Evolutionary conservation across 1,284 basidiomycete species (phyloP).

Genomic region (Puccinia hordei): DNA sequence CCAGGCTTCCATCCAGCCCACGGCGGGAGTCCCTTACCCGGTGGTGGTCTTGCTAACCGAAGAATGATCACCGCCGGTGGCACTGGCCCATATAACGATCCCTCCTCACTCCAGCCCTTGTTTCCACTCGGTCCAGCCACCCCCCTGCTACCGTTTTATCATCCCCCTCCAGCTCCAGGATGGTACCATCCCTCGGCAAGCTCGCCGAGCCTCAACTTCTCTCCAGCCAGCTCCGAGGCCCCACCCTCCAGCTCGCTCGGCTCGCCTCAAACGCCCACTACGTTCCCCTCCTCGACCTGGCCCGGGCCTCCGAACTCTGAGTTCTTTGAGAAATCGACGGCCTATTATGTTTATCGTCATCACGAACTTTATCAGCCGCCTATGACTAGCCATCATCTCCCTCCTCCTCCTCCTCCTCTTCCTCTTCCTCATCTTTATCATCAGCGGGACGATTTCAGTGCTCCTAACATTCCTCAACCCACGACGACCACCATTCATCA

Average conservation of each 20-base stretch:
- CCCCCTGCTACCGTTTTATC: neutral
- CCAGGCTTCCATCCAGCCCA: neutral
- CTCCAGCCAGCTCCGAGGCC: neutral
- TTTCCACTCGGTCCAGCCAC: neutral
- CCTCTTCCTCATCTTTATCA: neutral
- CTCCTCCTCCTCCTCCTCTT: neutral
- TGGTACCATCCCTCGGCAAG: constrained; percentile 9
- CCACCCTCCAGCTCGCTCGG: neutral
- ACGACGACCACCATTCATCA: too few species aligned
- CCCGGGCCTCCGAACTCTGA: neutral
- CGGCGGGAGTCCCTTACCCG: neutral
- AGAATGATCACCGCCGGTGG: neutral
- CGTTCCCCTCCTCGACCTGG: neutral
- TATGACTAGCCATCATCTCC: neutral
- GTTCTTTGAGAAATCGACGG: neutral
- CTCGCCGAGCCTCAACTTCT: neutral
- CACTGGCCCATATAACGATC: neutral
- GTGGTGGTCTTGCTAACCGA: neutral
- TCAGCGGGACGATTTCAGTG: neutral
- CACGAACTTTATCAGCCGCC: neutral
- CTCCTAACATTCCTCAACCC: too few species aligned
- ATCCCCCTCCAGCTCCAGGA: neutral
- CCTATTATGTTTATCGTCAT: neutral
- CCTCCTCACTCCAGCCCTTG: neutral
- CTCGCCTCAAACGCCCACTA: neutral